phyloP scores from a whole-genome alignment of 176 grass and related monocot species.

The Rhipidocladum racemiflorum region DNA sequence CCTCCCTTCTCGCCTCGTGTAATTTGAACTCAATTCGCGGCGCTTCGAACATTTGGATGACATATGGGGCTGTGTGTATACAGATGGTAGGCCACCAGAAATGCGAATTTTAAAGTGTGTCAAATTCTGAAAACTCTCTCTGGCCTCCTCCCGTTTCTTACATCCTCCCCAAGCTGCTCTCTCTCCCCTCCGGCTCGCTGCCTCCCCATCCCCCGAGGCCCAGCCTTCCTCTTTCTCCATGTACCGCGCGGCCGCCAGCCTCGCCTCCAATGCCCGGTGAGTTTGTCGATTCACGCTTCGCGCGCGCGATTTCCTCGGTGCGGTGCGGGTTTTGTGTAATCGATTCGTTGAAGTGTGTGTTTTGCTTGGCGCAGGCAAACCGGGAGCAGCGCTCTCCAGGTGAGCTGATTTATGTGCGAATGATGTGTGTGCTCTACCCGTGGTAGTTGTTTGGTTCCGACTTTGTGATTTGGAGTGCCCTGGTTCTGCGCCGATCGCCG shows the following conservation, averaged over 20 bases:
- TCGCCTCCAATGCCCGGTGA: slow-evolving; percentile 71
- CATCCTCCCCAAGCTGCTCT: slow-evolving; percentile 12
- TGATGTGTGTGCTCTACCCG: background rate
- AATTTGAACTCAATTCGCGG: too few species aligned
- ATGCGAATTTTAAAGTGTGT: too few species aligned
- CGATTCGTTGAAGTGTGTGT: slow-evolving; percentile 20
- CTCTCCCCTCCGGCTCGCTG: slow-evolving; percentile 2
- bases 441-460: background rate
- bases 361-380: slow-evolving; percentile 49
- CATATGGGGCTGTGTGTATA: too few species aligned
- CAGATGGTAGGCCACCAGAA: too few species aligned
- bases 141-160: background rate
- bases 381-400: slow-evolving; percentile 51
- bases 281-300: background rate
- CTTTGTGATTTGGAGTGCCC: background rate
- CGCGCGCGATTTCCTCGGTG: background rate
- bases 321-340: background rate
- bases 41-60: too few species aligned
- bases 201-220: background rate
- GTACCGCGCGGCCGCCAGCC: slow-evolving; percentile 63
- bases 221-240: slow-evolving; percentile 23
- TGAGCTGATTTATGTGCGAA: slow-evolving; percentile 10
- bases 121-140: too few species aligned
- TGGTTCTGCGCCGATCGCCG: background rate
- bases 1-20: too few species aligned